Evolutionary conservation across 257 asterid species (phyloP), one percentile per base, ranked within the genome.

Genomic region (Scutellaria baicalensis): DNA sequence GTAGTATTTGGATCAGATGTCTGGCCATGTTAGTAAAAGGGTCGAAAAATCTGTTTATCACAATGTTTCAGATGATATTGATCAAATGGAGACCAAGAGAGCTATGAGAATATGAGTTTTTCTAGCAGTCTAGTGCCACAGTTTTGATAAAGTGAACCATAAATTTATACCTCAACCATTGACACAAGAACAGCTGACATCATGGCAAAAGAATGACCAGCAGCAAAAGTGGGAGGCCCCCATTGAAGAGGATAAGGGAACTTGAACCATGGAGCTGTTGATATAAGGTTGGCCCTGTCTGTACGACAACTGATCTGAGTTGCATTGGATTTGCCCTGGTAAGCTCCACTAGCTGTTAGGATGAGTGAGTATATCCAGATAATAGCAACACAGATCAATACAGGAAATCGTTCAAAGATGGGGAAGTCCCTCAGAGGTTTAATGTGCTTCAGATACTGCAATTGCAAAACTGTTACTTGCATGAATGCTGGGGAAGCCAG

Each of bases 171-270:
- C 99, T 94, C 99, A 65, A 91, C 90, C 97, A 94, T 94, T 39
- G 99, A 94, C 51, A 94, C 99, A 20, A 94, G 96, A 78, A 94
- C 99, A 67, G 99, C 92, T 59, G 99, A 89, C 96, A 94, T 94
- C 99, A 91, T 91, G 49, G 99, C 99, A 31, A 94, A 86, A 64
- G 82, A 75, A 71, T 94, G 99, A 42, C 99, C 97, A 8, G 93
- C 97, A 0, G 91, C 78, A 63, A 94, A 94, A 8, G 99, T 94
- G 60, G 99, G 99, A 1, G 97, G 84, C 8, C 99, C 99, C 99
- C 99, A 94, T 66, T 94, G 99, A 76, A 94, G 83, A 49, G 99
- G 99, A 75, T 94, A 94, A 0, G 99, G 99, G 70, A 94, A 88
- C 71, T 79, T 91, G 83, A 94, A 88, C 99, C 99, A 94, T 81